phyloP scores from a whole-genome alignment of 208 protist genomes.

The Leptomonas seymouri region DNA sequence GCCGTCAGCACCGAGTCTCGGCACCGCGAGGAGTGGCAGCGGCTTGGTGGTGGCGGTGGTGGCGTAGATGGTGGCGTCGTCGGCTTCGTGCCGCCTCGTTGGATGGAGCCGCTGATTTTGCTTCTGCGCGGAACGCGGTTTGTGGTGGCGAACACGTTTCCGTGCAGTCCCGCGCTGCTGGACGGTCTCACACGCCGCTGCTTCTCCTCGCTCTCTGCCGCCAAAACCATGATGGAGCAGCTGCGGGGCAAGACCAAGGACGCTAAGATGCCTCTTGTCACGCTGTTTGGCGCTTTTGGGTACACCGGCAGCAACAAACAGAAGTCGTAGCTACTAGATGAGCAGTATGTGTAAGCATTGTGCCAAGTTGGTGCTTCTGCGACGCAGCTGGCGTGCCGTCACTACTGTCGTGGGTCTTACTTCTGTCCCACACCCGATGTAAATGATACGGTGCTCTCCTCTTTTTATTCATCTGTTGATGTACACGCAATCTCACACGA shows the following conservation, averaged over 20 bases:
- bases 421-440: too few relatives aligned
- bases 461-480: too few relatives aligned
- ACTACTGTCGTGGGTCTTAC: too few relatives aligned
- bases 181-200: conserved; percentile 50
- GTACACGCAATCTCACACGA: too few relatives aligned
- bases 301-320: conserved; percentile 16
- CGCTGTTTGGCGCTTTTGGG: conserved; percentile 37
- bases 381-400: too few relatives aligned
- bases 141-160: conserved; percentile 47
- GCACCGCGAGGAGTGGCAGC: conserved; percentile 61
- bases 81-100: conserved; percentile 31
- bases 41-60: conserved; percentile 13
- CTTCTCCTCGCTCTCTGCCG: conserved; percentile 35
- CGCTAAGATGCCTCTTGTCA: conserved; percentile 36
- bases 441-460: too few relatives aligned
- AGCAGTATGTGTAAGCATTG: not conserved
- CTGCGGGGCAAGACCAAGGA: conserved; percentile 38
- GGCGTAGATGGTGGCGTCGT: not conserved
- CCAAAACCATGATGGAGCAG: conserved; percentile 45
- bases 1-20: conserved; percentile 51
- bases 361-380: too few relatives aligned
- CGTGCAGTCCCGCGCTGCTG: conserved; percentile 38
- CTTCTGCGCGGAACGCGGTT: conserved; percentile 69
- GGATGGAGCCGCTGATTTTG: conserved; percentile 58
- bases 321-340: conserved; percentile 18